Evolutionary conservation across 139 green algal species (phyloP).

Genomic region (Picochlorum sp.): DNA sequence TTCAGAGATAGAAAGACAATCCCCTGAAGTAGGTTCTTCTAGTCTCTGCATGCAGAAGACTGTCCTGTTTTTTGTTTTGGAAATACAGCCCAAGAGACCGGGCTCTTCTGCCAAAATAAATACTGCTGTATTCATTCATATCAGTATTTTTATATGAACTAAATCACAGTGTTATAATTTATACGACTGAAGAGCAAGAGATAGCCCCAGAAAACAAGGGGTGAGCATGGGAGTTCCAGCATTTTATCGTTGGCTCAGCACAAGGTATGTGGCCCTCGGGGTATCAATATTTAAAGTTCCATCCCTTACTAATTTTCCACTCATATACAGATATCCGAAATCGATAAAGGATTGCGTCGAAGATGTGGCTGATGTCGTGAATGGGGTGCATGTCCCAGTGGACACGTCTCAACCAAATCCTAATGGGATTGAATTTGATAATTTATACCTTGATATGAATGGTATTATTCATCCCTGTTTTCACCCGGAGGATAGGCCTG

Average conservation of each 20-base stretch:
- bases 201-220: not conserved
- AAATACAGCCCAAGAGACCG: too few relatives aligned
- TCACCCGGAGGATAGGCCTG: conserved; percentile 91
- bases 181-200: too few relatives aligned
- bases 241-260: conserved; percentile 95
- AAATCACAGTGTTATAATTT: too few relatives aligned
- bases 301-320: too few relatives aligned
- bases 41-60: too few relatives aligned
- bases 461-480: conserved; percentile 99
- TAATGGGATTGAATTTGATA: conserved; percentile 97
- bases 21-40: too few relatives aligned
- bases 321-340: conserved; percentile 78
- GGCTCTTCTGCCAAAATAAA: too few relatives aligned
- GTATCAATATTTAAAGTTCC: too few relatives aligned
- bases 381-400: conserved; percentile 77
- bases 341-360: conserved; percentile 91
- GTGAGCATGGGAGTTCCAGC: conserved; percentile 88
- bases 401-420: conserved; percentile 86
- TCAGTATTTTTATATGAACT: too few relatives aligned
- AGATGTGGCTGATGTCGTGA: conserved; percentile 53
- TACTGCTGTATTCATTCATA: too few relatives aligned
- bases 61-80: too few relatives aligned
- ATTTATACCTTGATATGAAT: conserved; percentile 99
- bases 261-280: conserved; percentile 33
- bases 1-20: too few relatives aligned